Percentiles rank a stretch among this genome's conserved stretches.
Evolutionary conservation across 2,329 filamentous ascomycete species (phyloP).

Genomic region (Aureobasidium leucospermi): DNA sequence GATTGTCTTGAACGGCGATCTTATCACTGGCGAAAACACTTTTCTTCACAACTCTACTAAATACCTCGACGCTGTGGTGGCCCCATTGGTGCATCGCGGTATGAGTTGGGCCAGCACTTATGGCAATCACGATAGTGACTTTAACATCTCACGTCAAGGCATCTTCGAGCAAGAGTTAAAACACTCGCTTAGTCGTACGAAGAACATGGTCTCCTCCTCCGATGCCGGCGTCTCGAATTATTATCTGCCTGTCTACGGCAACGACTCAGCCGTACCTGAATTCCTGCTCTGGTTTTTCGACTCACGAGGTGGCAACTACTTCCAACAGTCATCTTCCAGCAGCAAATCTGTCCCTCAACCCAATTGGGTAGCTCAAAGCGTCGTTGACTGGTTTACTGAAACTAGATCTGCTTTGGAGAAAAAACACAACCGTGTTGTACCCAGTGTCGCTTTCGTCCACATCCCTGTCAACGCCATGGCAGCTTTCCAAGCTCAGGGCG

Average conservation of each 20-base stretch:
- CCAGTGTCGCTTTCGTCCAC: slow-evolving; percentile 49
- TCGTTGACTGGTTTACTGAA: slow-evolving; percentile 39
- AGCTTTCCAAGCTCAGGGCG: slow-evolving; percentile 35
- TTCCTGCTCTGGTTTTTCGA: slow-evolving; percentile 68
- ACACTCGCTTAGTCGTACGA: slow-evolving; percentile 34
- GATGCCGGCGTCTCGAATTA: slow-evolving; percentile 47
- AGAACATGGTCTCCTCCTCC: slow-evolving; percentile 33
- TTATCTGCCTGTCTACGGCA: slow-evolving; percentile 44
- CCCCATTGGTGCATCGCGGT: slow-evolving; percentile 48
- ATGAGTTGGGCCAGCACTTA: slow-evolving; percentile 62
- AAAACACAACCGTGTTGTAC: slow-evolving; percentile 32
- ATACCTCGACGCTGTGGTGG: slow-evolving; percentile 54
- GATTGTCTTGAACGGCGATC: slow-evolving; percentile 63
- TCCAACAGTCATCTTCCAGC: slow-evolving; percentile 29
- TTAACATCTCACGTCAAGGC: slow-evolving; percentile 46
- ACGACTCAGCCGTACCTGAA: slow-evolving; percentile 33
- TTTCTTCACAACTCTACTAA: slow-evolving; percentile 47
- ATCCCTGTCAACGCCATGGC: slow-evolving; percentile 42
- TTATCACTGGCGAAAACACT: slow-evolving; percentile 62
- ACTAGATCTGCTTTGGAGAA: slow-evolving; percentile 26
- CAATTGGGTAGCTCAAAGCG: slow-evolving; percentile 40
- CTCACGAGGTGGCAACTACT: slow-evolving; percentile 50
- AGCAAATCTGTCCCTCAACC: slow-evolving; percentile 27
- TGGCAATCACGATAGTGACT: slow-evolving; percentile 61
- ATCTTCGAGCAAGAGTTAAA: slow-evolving; percentile 36